Conservation (phyloP, 768 basidiomycete genomes). For the Mycena metata region DNA sequence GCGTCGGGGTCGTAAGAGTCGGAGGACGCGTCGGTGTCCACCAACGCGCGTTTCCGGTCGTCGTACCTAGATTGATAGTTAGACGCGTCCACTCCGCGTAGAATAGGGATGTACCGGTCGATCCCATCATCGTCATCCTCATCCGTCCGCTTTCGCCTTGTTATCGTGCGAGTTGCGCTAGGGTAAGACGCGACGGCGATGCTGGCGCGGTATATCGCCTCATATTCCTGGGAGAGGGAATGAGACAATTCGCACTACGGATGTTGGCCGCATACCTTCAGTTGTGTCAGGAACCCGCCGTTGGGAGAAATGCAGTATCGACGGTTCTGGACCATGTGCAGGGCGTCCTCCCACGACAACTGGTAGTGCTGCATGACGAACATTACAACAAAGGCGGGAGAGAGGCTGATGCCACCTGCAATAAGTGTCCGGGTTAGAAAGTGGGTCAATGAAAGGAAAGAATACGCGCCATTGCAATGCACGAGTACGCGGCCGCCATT, state of each 20-base stretch:
- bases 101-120: conserved; percentile 42
- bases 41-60: conserved; percentile 62
- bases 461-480: conserved; percentile 85
- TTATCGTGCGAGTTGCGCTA: conserved; percentile 56
- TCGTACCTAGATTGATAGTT: conserved; percentile 51
- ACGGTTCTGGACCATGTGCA: conserved; percentile 90
- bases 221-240: conserved; percentile 77
- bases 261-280: conserved; percentile 69
- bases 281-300: conserved; percentile 90
- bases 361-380: conserved; percentile 91
- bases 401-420: conserved; percentile 87
- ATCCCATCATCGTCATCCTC: conserved; percentile 77
- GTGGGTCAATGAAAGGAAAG: conserved; percentile 3
- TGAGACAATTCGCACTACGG: not conserved
- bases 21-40: conserved; percentile 43
- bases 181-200: conserved; percentile 76
- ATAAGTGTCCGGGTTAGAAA: not conserved
- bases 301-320: conserved; percentile 96
- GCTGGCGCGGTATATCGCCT: conserved; percentile 89
- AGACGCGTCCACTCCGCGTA: not conserved
- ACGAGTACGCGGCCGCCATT: conserved; percentile 84
- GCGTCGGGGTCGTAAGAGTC: conserved; percentile 56
- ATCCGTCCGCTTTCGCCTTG: conserved; percentile 78
- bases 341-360: conserved; percentile 88
- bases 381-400: conserved; percentile 92